Evolutionary conservation across 2,329 filamentous ascomycete genomes (phyloP).

Genomic region (Aspergillus melleus): DNA sequence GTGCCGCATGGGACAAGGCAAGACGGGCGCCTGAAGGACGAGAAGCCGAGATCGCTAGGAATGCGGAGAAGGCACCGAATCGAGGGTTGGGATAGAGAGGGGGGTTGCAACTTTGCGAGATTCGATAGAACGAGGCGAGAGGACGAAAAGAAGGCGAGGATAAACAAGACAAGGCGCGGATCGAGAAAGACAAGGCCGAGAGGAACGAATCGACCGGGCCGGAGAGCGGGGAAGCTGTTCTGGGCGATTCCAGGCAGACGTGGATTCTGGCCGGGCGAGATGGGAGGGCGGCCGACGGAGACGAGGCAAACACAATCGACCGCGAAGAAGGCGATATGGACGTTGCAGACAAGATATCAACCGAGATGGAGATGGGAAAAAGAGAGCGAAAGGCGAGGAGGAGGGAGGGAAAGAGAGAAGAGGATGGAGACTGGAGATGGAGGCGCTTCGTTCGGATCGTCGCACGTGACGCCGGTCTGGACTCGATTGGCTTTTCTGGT

Average conservation of each 20-base stretch:
- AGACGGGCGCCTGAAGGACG: slow-evolving; percentile 13
- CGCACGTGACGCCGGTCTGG: slow-evolving; percentile 24
- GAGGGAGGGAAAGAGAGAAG: not conserved
- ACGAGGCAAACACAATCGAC: not conserved
- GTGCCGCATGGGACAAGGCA: slow-evolving; percentile 21
- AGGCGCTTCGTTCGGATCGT: slow-evolving; percentile 16
- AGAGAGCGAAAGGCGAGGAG: too few species aligned
- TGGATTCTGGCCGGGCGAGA: not conserved
- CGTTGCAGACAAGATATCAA: not conserved
- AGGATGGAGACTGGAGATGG: slow-evolving; percentile 8
- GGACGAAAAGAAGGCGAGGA: not conserved
- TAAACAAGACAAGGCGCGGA: not conserved
- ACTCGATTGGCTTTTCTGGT: slow-evolving; percentile 1
- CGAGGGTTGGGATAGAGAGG: not conserved
- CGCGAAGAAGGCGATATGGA: not conserved
- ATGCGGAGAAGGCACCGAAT: slow-evolving; percentile 9
- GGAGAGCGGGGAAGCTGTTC: not conserved
- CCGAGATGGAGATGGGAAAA: too few species aligned
- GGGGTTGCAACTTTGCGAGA: not conserved
- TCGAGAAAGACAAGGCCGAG: not conserved
- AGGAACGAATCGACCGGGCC: not conserved
- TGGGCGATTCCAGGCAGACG: not conserved
- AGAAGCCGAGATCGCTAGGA: not conserved
- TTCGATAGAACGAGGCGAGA: not conserved
- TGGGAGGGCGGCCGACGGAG: not conserved